phyloP scores from a whole-genome alignment of 1,284 basidiomycete genomes.

The Cryptococcus sp. region DNA sequence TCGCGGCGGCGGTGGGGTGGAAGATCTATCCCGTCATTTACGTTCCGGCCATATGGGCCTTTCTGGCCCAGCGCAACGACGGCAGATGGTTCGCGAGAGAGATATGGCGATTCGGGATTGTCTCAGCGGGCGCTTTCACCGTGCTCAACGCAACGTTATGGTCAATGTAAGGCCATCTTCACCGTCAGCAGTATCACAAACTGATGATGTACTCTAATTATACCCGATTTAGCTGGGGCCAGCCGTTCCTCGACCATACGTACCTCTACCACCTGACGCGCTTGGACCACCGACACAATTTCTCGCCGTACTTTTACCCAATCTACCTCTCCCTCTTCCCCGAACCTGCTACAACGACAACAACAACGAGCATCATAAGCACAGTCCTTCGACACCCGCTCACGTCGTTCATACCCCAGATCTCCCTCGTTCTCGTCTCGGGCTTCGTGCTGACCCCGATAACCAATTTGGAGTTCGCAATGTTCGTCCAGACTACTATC shows the following conservation, averaged over 20 bases:
- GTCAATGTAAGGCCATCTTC: slow-evolving; percentile 64
- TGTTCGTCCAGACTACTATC: slow-evolving; percentile 80
- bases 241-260: slow-evolving; percentile 86
- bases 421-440: slow-evolving; percentile 37
- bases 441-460: slow-evolving; percentile 51
- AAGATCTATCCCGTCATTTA: slow-evolving; percentile 96
- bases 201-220: not conserved
- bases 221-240: slow-evolving; percentile 73
- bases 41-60: slow-evolving; percentile 71
- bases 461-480: slow-evolving; percentile 66
- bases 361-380: slow-evolving; percentile 32
- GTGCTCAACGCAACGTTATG: slow-evolving; percentile 69
- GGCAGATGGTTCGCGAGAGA: slow-evolving; percentile 59
- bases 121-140: slow-evolving; percentile 72
- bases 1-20: slow-evolving; percentile 85
- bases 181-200: not conserved
- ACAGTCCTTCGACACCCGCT: slow-evolving; percentile 40
- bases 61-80: slow-evolving; percentile 53
- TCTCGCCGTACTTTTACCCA: slow-evolving; percentile 94
- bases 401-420: slow-evolving; percentile 56
- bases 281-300: slow-evolving; percentile 96
- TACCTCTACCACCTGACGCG: slow-evolving; percentile 91
- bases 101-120: slow-evolving; percentile 67
- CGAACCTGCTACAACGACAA: slow-evolving; percentile 37
- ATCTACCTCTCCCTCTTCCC: slow-evolving; percentile 68